Evolutionary conservation across 768 basidiomycete genomes (phyloP).

Genomic region (Boletus rex-veris): DNA sequence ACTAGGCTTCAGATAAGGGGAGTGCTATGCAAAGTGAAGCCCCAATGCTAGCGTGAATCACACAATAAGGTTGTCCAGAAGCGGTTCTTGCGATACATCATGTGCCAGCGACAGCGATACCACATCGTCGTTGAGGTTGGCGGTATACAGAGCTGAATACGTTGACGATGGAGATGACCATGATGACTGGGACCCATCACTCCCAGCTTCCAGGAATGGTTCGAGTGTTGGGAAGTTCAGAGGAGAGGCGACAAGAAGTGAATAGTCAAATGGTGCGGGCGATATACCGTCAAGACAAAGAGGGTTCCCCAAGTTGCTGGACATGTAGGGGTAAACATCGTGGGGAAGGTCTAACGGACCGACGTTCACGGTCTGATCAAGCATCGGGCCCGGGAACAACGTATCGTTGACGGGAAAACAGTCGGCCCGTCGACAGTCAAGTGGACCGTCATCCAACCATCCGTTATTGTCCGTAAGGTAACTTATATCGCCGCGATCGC

Average conservation of each 20-base stretch:
- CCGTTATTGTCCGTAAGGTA: background rate
- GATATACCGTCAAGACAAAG: conserved; percentile 6
- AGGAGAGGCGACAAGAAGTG: conserved; percentile 7
- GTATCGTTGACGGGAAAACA: conserved; percentile 1
- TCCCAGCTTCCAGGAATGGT: conserved; percentile 15
- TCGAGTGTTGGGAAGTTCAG: conserved; percentile 8
- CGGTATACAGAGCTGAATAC: conserved; percentile 15
- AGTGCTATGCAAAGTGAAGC: background rate
- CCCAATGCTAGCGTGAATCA: conserved; percentile 13
- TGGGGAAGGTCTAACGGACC: background rate
- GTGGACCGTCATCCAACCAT: conserved; percentile 2
- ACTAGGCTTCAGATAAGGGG: background rate
- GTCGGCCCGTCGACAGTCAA: conserved; percentile 4
- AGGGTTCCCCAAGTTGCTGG: background rate
- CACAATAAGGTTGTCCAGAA: conserved; percentile 12
- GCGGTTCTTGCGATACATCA: conserved; percentile 9
- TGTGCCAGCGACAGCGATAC: conserved; percentile 4
- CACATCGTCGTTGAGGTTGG: conserved; percentile 7
- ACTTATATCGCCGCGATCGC: background rate
- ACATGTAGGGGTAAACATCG: conserved; percentile 2
- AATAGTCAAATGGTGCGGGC: conserved; percentile 2
- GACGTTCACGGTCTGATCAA: conserved; percentile 2
- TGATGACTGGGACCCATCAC: conserved; percentile 15
- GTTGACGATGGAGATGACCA: conserved; percentile 26
- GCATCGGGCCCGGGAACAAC: background rate